Percentiles rank a stretch among this genome's conserved stretches.
Conservation (phyloP, 176 grass and related monocot species). For the Oryza nivara region DNA sequence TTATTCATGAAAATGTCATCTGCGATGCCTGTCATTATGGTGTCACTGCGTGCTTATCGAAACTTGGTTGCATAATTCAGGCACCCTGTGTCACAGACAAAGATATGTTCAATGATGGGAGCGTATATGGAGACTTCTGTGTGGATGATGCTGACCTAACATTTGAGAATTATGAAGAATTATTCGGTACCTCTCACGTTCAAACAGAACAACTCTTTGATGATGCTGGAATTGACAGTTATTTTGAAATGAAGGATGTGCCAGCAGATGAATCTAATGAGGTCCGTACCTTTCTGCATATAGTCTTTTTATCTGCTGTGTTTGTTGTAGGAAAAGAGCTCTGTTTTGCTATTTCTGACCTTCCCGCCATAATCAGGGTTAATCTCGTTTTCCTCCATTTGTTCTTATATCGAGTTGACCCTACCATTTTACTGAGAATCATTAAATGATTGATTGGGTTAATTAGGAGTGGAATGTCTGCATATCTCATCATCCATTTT, state of each 20-base stretch:
- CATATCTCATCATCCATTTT: slow-evolving; percentile 10
- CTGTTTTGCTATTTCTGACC: neutral
- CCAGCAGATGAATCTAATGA: slow-evolving; percentile 50
- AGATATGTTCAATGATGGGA: slow-evolving; percentile 72
- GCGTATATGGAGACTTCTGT: slow-evolving; percentile 67
- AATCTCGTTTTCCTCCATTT: neutral
- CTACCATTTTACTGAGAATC: neutral
- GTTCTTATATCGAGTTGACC: neutral
- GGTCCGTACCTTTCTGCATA: slow-evolving; percentile 37
- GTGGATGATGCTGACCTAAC: slow-evolving; percentile 71
- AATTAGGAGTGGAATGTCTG: slow-evolving; percentile 8
- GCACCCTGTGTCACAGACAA: slow-evolving; percentile 43
- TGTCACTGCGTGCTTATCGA: slow-evolving; percentile 39
- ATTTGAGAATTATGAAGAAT: slow-evolving; percentile 95
- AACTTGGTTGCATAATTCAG: slow-evolving; percentile 33
- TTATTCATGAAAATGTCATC: slow-evolving; percentile 1
- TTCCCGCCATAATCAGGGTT: neutral
- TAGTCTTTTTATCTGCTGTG: neutral
- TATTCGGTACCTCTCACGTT: slow-evolving; percentile 74
- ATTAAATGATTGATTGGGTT: slow-evolving; percentile 2
- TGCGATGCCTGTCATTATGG: neutral
- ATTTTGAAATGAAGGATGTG: slow-evolving; percentile 74
- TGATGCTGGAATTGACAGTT: slow-evolving; percentile 87
- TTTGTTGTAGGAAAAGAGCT: slow-evolving; percentile 21
- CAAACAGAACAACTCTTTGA: slow-evolving; percentile 80